A percentile compares a stretch with the other conserved stretches of the same genome.
These are phyloP conservation scores for Dovyalis caffra DNA, from an alignment of 345 rosid genomes.

Conservation along the genomic window DNA sequence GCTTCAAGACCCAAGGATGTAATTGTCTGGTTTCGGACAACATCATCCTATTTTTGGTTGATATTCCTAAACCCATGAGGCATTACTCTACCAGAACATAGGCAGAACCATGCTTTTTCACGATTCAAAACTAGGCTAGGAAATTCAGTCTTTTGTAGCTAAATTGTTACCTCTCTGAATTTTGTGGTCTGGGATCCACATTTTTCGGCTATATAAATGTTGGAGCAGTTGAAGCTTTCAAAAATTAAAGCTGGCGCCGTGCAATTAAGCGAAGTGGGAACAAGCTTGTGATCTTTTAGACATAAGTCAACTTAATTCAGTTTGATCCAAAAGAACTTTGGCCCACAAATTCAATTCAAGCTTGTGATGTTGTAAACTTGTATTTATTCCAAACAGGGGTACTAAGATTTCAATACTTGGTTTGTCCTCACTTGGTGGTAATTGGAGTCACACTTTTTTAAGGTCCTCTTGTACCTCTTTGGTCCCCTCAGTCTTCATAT, in stretches of 20 bases:
- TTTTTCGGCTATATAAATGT: background rate
- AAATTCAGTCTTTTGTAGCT: background rate
- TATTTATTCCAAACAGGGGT: background rate
- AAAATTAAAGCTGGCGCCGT: slow-evolving; percentile 4
- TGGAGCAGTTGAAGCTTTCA: background rate
- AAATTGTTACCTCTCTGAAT: background rate
- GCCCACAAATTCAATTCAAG: background rate
- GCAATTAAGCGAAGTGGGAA: slow-evolving; percentile 1
- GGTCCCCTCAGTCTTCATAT: slow-evolving; percentile 19
- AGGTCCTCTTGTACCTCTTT: background rate
- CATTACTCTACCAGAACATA: background rate
- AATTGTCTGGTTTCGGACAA: background rate
- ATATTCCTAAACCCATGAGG: background rate
- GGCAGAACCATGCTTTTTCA: background rate
- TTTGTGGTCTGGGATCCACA: background rate
- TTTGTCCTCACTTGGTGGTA: slow-evolving; percentile 4
- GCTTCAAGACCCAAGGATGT: background rate
- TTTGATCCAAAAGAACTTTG: background rate
- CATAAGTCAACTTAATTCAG: background rate
- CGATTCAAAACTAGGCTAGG: background rate
- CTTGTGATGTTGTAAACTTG: background rate
- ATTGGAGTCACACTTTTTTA: background rate
- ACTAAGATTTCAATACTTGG: background rate
- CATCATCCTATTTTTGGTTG: background rate
- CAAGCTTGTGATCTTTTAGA: slow-evolving; percentile 13